Evolutionary conservation across 1,284 basidiomycete genomes (phyloP), one percentile per base, ranked within the genome.

Genomic region (Pseudomicrostroma phylloplanum): DNA sequence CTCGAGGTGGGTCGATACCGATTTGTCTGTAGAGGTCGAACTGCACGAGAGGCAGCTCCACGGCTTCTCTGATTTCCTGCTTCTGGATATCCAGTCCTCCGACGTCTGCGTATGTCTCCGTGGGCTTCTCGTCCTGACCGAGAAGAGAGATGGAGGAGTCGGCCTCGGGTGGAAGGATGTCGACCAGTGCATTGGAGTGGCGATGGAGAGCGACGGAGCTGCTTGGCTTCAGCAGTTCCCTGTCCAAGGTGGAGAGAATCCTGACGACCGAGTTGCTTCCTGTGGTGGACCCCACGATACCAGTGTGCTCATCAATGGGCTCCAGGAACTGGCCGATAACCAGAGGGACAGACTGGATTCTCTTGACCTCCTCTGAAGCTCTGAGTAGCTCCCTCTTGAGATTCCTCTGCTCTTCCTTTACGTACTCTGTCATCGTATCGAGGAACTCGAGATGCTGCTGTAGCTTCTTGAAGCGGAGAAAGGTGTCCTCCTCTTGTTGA

Each of bases 271-370:
- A 98, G 82, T 97, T 99, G 36, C 90, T 93, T 8, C 96, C 94
- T 9, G 96, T 98, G 0, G 96, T 99, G 30, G 91, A 93, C 43
- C 94, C 96, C 21, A 98, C 96, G 69, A 99, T 99, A 64, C 90
- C 93, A 21, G 94, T 92, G 76, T 90, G 88, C 80, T 97, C 91
- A 83, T 99, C 96, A 80, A 99, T 97, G 60, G 96, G 91, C 81
- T 99, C 96, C 51, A 98, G 86, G 84, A 99, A 99, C 80, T 99
- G 96, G 58, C 96, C 96, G 73, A 99, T 99, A 75, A 99, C 96
- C n/a, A 99, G 87, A 0, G 96, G 96, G 2, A 98, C 96, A 56
- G 91, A 92, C 82, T 99, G 93, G 78, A 99, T 99, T 61, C 96
- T 89, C 82, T 97, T 97, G 73, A 99, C 96, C 83, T 99, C 96